Conservation (phyloP, 805 yeast species). For the Starmerella stigmatis region DNA sequence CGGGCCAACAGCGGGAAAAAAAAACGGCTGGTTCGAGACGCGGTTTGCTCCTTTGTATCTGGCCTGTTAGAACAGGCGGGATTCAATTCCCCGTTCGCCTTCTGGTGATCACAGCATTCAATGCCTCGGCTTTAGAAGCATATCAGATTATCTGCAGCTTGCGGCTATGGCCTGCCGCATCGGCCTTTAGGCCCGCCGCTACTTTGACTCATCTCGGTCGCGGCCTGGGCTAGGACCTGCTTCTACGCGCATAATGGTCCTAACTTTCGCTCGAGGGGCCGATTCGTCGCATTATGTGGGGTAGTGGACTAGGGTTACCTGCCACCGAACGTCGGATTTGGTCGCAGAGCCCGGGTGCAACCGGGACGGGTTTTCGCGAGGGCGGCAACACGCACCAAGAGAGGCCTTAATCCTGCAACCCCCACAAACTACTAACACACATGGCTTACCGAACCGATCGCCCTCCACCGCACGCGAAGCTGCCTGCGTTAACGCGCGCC, state of each 20-base stretch:
- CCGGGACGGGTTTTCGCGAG: background rate
- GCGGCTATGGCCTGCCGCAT: background rate
- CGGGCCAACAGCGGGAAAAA: too few species aligned
- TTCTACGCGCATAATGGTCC: background rate
- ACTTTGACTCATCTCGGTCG: slow-evolving; percentile 4
- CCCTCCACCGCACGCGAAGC: too few species aligned
- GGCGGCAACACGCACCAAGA: background rate
- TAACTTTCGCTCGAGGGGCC: background rate
- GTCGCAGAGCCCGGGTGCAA: background rate
- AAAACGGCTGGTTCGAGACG: too few species aligned
- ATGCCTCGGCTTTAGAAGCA: background rate
- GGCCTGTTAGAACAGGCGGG: too few species aligned
- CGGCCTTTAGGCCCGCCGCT: background rate
- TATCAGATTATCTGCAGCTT: too few species aligned
- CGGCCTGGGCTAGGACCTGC: background rate
- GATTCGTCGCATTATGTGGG: slow-evolving; percentile 4
- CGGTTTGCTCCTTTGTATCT: too few species aligned
- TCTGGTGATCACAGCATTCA: too few species aligned
- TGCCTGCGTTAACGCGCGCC: too few species aligned
- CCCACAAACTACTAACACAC: too few species aligned
- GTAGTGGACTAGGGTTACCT: background rate
- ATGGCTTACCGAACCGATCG: too few species aligned
- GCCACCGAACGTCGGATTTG: slow-evolving; percentile 8
- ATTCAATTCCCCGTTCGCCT: too few species aligned
- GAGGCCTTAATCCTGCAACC: too few species aligned